Percentiles rank a stretch among this genome's conserved stretches.
These are phyloP conservation scores for Ganoderma multipileum DNA, from an alignment of 1,284 basidiomycete genomes.

Conservation along the genomic window DNA sequence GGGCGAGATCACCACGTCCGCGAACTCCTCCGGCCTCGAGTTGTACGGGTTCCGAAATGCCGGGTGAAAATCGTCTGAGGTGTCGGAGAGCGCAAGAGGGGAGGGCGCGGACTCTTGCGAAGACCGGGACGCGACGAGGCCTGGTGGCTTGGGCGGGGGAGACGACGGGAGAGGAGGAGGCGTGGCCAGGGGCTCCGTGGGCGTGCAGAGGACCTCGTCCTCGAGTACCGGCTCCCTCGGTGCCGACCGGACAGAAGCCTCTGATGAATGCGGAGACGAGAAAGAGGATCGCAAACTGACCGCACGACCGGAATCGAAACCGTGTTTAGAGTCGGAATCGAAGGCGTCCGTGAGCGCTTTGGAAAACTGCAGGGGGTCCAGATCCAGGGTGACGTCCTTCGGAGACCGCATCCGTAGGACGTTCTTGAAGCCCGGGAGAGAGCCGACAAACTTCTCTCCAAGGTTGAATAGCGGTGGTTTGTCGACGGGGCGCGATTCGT, in stretches of 20 bases:
- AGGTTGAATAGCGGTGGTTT: not conserved
- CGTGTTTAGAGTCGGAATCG: not conserved
- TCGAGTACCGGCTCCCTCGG: not conserved
- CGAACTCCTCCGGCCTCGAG: not conserved
- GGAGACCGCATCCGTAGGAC: rapidly evolving
- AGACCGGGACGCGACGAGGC: not conserved
- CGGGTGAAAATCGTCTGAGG: not conserved
- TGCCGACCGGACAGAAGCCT: not conserved
- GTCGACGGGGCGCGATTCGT: not conserved
- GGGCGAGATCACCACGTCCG: conserved; percentile 9
- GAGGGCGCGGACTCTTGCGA: not conserved
- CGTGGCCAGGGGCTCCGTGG: not conserved
- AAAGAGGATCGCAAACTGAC: not conserved
- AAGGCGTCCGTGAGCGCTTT: not conserved
- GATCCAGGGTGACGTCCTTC: not conserved
- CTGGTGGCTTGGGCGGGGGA: not conserved
- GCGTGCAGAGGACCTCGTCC: not conserved
- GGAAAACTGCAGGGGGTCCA: not conserved
- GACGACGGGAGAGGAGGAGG: not conserved
- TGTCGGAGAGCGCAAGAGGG: not conserved
- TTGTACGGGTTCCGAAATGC: conserved; percentile 3
- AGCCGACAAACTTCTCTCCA: not conserved
- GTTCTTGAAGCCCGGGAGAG: not conserved
- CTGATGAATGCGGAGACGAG: not conserved
- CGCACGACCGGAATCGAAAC: not conserved